Base-by-base conservation (phyloP, 441 rosid species). In the Gossypium davidsonii region DNA sequence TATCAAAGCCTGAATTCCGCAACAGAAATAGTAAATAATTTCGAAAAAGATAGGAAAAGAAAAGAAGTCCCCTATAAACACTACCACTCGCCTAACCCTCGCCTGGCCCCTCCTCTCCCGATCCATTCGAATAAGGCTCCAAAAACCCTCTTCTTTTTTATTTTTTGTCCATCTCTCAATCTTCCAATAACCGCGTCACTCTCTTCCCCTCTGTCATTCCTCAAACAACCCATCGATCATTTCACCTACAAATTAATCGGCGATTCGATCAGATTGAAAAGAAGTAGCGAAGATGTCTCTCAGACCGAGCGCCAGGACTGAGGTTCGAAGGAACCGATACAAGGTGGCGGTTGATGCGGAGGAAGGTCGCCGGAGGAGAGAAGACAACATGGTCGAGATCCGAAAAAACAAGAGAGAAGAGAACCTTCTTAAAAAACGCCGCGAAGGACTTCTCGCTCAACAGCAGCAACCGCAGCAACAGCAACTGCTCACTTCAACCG, bases 381-480 rank as follows among this genome's bases (percentile, higher is more conserved):
- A 88, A 81, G 91, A 82, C 73, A 86, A 86, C 42, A 76, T 86
- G 91, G 90, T 88, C 57, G 91, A 88, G 88, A 87, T 87, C 77
- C 80, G 91, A 20, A 87, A 87, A 80, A 87, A 79, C 49, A 82
- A 85, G 77, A 76, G 88, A 72, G 89, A 88, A 37, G 88, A 88
- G 76, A 88, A 80, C 71, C 77, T 88, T 71, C 85, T 81, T 74
- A 88, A 88, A 84, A 88, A 88, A 77, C 79, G 91, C 0, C 88
- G 91, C 25, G 91, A 84, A 76, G 87, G 85, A 15, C 60, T 78
- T n/a, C 39, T 73, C 52, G 65, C 75, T 1, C 82, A 82, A 42
- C 84, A 60, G 15, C 26, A 51, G 11, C 75, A 4, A 66, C 42
- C 39, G 34, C 59, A 74, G 60, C 55, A 55, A 26, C 76, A 4